Evolutionary conservation across 805 yeast genomes (phyloP), one percentile per base, ranked within the genome.

Genomic region (Ogataea chonburiensis): DNA sequence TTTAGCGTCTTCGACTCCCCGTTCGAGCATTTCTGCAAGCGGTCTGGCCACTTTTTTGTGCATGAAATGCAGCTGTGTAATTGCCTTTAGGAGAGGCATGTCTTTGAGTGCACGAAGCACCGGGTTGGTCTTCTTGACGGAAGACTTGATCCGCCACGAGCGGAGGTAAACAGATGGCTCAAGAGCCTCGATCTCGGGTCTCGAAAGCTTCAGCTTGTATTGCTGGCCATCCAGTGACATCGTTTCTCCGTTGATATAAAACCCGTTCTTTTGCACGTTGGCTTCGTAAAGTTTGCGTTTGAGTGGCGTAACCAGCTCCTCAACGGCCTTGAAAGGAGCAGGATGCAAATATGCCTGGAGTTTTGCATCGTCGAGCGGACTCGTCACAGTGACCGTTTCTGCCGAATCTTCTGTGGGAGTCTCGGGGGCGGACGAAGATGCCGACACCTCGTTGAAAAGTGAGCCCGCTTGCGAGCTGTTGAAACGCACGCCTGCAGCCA

Each of bases 21-120:
- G 68, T 52, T 79, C 77, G 44, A 91, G 70, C 62, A 89, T 64
- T 44, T 78, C 83, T 34, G 80, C 89, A 37, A 88, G 71, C 46
- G 88, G 95, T 38, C 81, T 72, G 20, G 94, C 76, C 61, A 88
- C 75, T 52, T 81, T 77, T 64, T 86, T 87, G 31, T 79, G 73
- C 58, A 79, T 77, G 68, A 91, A 91, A 61, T 91, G 97, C 50
- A 89, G 80, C 65, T 89, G 97, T 25, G 91, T 86, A 49, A 91
- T 83, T 34, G 97, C 98, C 27, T 75, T 76, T 49, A 79, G 75
- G 22, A 86, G 77, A 35, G 77, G 73, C 62, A 84, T 64, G 21
- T 81, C 81, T 39, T 86, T 74, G 40, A 89, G 73, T 54, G 88
- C 76, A 48, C 97, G 73, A 47, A 86, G 69, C 31, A 87, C 83